Base-by-base conservation (phyloP, 495 filamentous ascomycete species). In the Pseudoneurospora amorphoporcata region DNA sequence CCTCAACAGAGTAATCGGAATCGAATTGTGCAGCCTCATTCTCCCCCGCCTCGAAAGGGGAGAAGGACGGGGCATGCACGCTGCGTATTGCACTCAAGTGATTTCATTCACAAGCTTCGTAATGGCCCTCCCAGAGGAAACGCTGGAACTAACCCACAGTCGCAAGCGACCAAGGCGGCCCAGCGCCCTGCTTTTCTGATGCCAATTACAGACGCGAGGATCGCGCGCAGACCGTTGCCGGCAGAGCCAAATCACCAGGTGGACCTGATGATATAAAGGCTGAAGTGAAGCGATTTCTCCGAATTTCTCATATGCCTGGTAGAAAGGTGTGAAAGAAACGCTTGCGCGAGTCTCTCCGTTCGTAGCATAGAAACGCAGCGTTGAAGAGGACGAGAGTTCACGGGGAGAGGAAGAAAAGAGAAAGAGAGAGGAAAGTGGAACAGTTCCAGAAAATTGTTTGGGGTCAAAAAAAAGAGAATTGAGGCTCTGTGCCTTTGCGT, bases 61-160 rank as follows among this genome's bases (percentile, higher is more conserved):
- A 40, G 10, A 32, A 32, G 16, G 32, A 65, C 12, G 29, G 29
- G 12, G 29, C 53, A 77, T 86, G 87, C 86, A 97, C 90, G 94
- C 95, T 88, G 93, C 94, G 92, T 94, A 98, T 98, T 95, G 94
- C 91, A 97, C 94, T 98, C 87, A 95, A 95, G 93, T 97, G 92
- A 69, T 80, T 79, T 84, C 83, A 65, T 32, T 89, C 91, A 95
- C 92, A 90, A 94, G 93, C 92, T 94, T 90, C 91, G 92, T 92
- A 93, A 91, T 87, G 90, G 88, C 92, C 88, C 90, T 93, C 91
- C 92, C 92, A 92, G 87, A 91, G 90, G 88, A 87, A 85, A 77
- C 75, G 70, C 35, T 61, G 71, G 74, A 76, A 74, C 73, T 76
- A 75, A 72, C 80, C 78, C 80, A 75, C 75, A 76, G 72, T 80